Evolutionary conservation across 345 rosid species (phyloP), one percentile per base, ranked within the genome.

Genomic region (Rubroshorea leprosula): DNA sequence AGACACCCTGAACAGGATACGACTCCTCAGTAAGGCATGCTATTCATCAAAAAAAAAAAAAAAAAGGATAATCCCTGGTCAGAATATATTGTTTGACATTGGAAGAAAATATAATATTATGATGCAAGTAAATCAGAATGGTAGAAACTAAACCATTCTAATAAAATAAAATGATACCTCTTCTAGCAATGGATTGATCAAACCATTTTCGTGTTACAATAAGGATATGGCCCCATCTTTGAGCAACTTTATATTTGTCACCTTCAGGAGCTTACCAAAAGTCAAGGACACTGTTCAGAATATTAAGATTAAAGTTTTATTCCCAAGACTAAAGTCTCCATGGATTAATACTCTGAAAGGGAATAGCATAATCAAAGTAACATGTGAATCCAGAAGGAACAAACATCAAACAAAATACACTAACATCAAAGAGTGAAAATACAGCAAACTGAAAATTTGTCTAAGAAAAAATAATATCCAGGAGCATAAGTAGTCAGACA

Each of bases 231-330:
- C 97, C 97, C 99, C 99, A 93, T 71, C 78, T 82, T 46, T 65
- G 68, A 39, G 99, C 97, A 77, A 87, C 96, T 80, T 77, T 80
- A 74, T 79, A 85, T 69, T 93, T 93, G 77, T 89, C 97, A 65
- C 99, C 91, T 79, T 87, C 89, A 58, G 99, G 83, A 68, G 83
- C 80, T 78, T 93, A 69, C 62, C 49, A 57, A 68, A 61, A 56
- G 87, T 85, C 70, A 89, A 81, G 94, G 71, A 49, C 31, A 50
- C 72, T 67, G 45, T 44, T 47, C 12, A 47, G 54, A 21, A 55
- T 14, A 17, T 12, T 55, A 21, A 38, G 19, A 39, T 12, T 57
- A 45, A 19, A 11, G n/a, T 9, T 17, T 57, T 57, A 19, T 22
- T 20, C 53, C n/a, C n/a, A n/a, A n/a, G n/a, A n/a, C n/a, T n/a